These are phyloP conservation scores for Didymella glomerata DNA, from an alignment of 2,329 filamentous ascomycete species.

Conservation along the genomic window DNA sequence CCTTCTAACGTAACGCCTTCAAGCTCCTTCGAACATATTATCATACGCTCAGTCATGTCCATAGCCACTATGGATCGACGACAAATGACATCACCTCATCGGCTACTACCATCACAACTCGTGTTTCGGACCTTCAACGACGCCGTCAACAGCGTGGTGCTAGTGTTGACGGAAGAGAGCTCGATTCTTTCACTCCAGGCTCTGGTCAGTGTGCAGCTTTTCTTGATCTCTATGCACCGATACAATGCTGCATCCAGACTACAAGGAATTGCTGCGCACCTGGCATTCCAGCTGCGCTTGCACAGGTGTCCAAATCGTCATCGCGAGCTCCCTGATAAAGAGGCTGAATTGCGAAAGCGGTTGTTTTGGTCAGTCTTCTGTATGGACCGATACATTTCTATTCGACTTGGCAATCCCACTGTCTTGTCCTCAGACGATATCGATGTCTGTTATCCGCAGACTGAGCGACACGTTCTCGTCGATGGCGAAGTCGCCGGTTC, in stretches of 20 bases:
- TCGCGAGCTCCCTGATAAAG: constrained; percentile 15
- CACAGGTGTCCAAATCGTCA: constrained; percentile 28
- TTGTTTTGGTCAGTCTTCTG: constrained; percentile 39
- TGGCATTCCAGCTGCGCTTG: constrained; percentile 33
- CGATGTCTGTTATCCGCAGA: constrained; percentile 36
- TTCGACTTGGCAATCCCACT: constrained; percentile 33
- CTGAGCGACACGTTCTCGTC: constrained; percentile 12
- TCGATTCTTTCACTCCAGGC: constrained; percentile 37
- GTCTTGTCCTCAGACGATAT: constrained; percentile 33
- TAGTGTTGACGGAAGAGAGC: constrained; percentile 32
- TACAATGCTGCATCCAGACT: constrained; percentile 39
- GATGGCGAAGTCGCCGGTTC: background rate
- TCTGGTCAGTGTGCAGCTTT: constrained; percentile 35
- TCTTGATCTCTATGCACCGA: constrained; percentile 35
- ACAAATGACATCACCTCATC: constrained; percentile 21
- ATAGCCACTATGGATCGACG: constrained; percentile 35
- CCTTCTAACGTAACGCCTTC: background rate
- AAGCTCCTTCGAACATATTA: constrained; percentile 28
- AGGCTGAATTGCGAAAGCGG: constrained; percentile 34
- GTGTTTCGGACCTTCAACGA: constrained; percentile 35
- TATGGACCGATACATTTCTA: constrained; percentile 38
- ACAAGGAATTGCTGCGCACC: constrained; percentile 33
- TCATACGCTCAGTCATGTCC: constrained; percentile 36
- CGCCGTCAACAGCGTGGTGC: constrained; percentile 29
- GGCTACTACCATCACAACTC: constrained; percentile 23